Percentiles rank a stretch among this genome's conserved stretches.
phyloP scores from a whole-genome alignment of 768 basidiomycete genomes.

The Panaeolus papilionaceus region DNA sequence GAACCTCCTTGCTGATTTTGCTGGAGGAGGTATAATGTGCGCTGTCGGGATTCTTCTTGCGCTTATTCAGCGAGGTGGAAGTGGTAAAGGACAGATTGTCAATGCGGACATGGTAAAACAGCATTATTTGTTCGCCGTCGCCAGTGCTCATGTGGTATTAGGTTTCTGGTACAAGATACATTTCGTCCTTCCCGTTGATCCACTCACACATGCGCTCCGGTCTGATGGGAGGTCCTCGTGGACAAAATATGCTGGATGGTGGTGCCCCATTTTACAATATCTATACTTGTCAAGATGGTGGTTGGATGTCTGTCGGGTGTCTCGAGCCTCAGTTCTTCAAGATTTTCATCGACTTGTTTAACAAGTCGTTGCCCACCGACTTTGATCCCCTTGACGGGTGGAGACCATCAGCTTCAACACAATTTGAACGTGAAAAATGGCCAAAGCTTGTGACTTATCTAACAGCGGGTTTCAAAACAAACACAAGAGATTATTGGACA shows the following conservation, averaged over 20 bases:
- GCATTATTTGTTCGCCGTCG: neutral
- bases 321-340: slow-evolving; percentile 77
- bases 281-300: slow-evolving; percentile 74
- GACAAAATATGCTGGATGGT: slow-evolving; percentile 71
- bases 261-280: slow-evolving; percentile 81
- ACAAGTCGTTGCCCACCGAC: slow-evolving; percentile 50
- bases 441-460: slow-evolving; percentile 61
- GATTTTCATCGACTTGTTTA: slow-evolving; percentile 62
- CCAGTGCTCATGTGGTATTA: slow-evolving; percentile 32
- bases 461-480: slow-evolving; percentile 63
- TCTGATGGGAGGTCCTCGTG: slow-evolving; percentile 51
- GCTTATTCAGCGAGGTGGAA: slow-evolving; percentile 67
- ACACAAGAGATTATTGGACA: slow-evolving; percentile 74
- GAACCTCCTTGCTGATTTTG: slow-evolving; percentile 84
- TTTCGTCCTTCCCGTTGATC: slow-evolving; percentile 75
- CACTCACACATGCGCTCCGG: slow-evolving; percentile 43
- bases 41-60: slow-evolving; percentile 78
- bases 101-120: slow-evolving; percentile 72
- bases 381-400: slow-evolving; percentile 56
- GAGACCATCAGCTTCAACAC: slow-evolving; percentile 56
- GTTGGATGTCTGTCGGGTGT: slow-evolving; percentile 80
- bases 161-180: slow-evolving; percentile 82
- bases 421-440: slow-evolving; percentile 59
- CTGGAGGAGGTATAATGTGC: slow-evolving; percentile 78
- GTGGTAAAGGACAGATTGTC: slow-evolving; percentile 76